Evolutionary conservation across 768 basidiomycete species (phyloP), one percentile per base, ranked within the genome.

Genomic region (Botryobasidium botryosum): DNA sequence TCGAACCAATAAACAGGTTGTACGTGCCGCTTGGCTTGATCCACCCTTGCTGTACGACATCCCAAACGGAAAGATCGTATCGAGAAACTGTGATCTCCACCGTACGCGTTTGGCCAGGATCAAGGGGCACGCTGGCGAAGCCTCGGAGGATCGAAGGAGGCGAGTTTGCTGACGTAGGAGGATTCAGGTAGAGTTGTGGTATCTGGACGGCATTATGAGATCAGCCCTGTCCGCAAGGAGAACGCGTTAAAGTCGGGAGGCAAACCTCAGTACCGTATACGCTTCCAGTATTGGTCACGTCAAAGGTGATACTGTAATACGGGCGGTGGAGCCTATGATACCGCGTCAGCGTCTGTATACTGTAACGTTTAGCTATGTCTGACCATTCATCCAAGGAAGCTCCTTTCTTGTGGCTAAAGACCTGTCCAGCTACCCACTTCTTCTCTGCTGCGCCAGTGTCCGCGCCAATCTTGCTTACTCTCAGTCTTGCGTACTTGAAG

Each of bases 401-500:
- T n/a, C n/a, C n/a, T n/a, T n/a, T n/a, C n/a, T n/a, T n/a, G 36
- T 37, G 5, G 36, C 17, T 37, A 37, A 62, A 5, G 42, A 13
- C 38, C 73, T 61, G 3, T 63, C 55, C 33, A 80, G 57, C 17
- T 62, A n/a, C n/a, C n/a, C n/a, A n/a, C n/a, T n/a, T n/a, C n/a
- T n/a, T n/a, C n/a, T n/a, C n/a, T n/a, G n/a, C n/a, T n/a, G n/a
- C n/a, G n/a, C n/a, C n/a, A n/a, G n/a, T n/a, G n/a, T n/a, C n/a
- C n/a, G n/a, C n/a, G n/a, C n/a, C n/a, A n/a, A n/a, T n/a, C n/a
- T n/a, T n/a, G n/a, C n/a, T n/a, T n/a, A n/a, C n/a, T n/a, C n/a
- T n/a, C n/a, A n/a, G n/a, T n/a, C n/a, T 58, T 6, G 74, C 71
- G 57, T 79, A 82, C 3, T 65, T 55, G 58, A 84, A 86, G 0